Conservation (phyloP, 345 rosid genomes). For the Microcos paniculata region DNA sequence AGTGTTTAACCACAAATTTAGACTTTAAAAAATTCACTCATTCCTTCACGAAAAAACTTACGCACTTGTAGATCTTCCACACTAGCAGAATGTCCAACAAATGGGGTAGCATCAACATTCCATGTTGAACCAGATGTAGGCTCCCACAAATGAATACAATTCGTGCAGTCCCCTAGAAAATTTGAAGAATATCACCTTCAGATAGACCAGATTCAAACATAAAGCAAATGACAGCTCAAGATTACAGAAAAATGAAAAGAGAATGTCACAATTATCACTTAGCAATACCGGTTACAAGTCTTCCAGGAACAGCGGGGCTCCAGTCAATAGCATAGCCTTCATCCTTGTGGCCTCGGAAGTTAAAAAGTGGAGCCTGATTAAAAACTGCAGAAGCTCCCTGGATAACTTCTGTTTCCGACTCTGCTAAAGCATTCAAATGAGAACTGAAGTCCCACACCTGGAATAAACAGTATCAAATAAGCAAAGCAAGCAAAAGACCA, state of each 20-base stretch:
- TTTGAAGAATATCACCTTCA: constrained; percentile 3
- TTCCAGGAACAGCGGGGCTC: constrained; percentile 83
- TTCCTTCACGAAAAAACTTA: background rate
- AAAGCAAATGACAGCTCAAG: constrained; percentile 1
- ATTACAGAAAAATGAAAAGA: background rate
- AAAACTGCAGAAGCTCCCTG: constrained; percentile 58
- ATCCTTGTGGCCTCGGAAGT: constrained; percentile 83
- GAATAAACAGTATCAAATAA: constrained; percentile 7
- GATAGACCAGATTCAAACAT: background rate
- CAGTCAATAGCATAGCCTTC: constrained; percentile 96
- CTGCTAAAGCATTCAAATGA: constrained; percentile 79
- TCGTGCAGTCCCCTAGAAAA: constrained; percentile 77
- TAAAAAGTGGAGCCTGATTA: constrained; percentile 74
- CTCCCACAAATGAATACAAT: constrained; percentile 86
- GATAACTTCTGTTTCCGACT: constrained; percentile 58
- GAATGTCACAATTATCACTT: background rate
- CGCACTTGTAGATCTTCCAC: constrained; percentile 90
- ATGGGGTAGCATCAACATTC: constrained; percentile 75
- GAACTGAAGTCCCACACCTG: constrained; percentile 89
- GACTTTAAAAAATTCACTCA: background rate
- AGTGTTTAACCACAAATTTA: background rate
- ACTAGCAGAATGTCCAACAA: constrained; percentile 75
- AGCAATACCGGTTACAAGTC: constrained; percentile 75
- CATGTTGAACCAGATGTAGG: constrained; percentile 74
- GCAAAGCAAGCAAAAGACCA: background rate